Conservation (phyloP, 331 rosid genomes). For the Erythrophleum ivorense region DNA sequence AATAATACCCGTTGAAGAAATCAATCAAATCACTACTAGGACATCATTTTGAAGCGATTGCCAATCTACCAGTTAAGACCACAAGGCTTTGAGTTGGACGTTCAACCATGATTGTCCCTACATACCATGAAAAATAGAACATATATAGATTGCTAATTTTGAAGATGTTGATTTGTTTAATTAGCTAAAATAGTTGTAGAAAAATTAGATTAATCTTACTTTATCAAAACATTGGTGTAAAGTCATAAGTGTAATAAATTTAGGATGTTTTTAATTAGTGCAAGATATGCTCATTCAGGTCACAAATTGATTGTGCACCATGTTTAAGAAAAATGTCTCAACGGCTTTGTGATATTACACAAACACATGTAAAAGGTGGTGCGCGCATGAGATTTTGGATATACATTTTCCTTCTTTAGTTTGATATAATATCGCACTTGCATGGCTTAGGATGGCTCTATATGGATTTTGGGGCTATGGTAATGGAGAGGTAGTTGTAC, state of each 20-base stretch:
- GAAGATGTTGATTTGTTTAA: too few relatives aligned
- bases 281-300: background rate
- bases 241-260: too few relatives aligned
- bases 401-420: slow-evolving; percentile 49
- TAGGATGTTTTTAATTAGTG: too few relatives aligned
- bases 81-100: background rate
- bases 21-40: background rate
- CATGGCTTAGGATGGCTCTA: slow-evolving; percentile 40
- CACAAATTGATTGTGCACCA: background rate
- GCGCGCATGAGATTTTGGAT: slow-evolving; percentile 43
- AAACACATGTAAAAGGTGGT: slow-evolving; percentile 31
- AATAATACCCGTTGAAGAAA: too few relatives aligned
- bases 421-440: slow-evolving; percentile 48
- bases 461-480: slow-evolving; percentile 36
- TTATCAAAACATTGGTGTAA: too few relatives aligned
- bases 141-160: too few relatives aligned
- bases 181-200: too few relatives aligned
- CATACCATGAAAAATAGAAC: too few relatives aligned
- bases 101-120: too few relatives aligned
- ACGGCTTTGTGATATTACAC: slow-evolving; percentile 4
- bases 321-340: background rate
- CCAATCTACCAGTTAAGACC: too few relatives aligned
- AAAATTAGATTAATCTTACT: too few relatives aligned
- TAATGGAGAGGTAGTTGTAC: slow-evolving; percentile 1
- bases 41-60: too few relatives aligned